These are phyloP conservation scores for Picochlorum costavermella DNA, from an alignment of 139 green algal genomes.

Conservation along the genomic window DNA sequence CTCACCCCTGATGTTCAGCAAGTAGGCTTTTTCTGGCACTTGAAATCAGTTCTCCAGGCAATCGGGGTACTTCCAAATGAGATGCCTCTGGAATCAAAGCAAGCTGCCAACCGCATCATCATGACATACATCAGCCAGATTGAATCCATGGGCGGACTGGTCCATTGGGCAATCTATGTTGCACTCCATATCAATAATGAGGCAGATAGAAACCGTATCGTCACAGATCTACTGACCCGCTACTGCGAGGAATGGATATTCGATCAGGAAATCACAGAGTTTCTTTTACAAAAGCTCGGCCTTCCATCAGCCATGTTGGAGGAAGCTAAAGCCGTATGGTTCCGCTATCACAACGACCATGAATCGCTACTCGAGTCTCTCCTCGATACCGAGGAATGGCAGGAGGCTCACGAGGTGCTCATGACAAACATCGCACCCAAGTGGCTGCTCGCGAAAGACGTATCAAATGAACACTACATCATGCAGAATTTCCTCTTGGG, in stretches of 20 bases:
- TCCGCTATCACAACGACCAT: constrained; percentile 29
- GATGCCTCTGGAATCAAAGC: not conserved
- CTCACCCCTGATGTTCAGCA: constrained; percentile 62
- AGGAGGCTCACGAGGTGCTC: constrained; percentile 35
- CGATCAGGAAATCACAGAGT: constrained; percentile 17
- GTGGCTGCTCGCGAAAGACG: constrained; percentile 19
- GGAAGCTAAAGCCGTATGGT: constrained; percentile 31
- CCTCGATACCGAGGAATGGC: constrained; percentile 27
- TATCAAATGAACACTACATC: not conserved
- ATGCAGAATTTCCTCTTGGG: not conserved
- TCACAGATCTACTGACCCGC: constrained; percentile 36
- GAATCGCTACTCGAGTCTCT: constrained; percentile 17
- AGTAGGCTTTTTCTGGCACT: constrained; percentile 44
- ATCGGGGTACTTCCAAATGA: constrained; percentile 26
- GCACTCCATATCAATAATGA: constrained; percentile 54
- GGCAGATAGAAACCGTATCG: not conserved
- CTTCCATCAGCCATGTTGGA: constrained; percentile 40
- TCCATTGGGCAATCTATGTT: constrained; percentile 66
- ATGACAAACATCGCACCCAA: constrained; percentile 23
- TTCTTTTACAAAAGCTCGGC: constrained; percentile 37
- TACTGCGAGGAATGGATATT: constrained; percentile 38
- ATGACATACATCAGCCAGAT: constrained; percentile 53
- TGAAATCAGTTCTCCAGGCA: constrained; percentile 45
- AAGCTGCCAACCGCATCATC: constrained; percentile 13
- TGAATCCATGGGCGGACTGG: constrained; percentile 35